phyloP scores from a whole-genome alignment of 768 basidiomycete species.

The Hygrocybe punicea region DNA sequence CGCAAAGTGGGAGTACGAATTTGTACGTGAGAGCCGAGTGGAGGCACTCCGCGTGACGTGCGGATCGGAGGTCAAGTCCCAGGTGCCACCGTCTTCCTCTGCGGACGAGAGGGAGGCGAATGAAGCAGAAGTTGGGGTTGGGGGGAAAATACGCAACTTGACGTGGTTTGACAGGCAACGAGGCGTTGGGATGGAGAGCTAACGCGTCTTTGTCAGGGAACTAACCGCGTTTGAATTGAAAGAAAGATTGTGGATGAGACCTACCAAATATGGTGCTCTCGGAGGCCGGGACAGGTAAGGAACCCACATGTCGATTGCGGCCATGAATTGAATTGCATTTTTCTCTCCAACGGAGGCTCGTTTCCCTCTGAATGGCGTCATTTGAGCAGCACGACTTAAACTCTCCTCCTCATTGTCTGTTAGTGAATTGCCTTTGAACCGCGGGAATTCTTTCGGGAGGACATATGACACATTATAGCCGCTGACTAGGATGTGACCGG shows the following conservation, averaged over 20 bases:
- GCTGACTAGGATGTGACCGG: constrained; percentile 72
- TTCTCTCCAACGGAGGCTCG: constrained; percentile 59
- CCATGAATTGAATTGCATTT: constrained; percentile 70
- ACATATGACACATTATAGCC: constrained; percentile 76
- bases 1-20: constrained; percentile 67
- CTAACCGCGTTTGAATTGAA: neutral
- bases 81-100: constrained; percentile 63
- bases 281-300: constrained; percentile 68
- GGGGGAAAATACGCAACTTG: constrained; percentile 70
- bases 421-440: constrained; percentile 15
- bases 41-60: constrained; percentile 58
- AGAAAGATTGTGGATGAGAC: constrained; percentile 17
- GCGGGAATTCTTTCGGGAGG: constrained; percentile 62
- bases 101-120: constrained; percentile 73
- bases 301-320: constrained; percentile 71
- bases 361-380: constrained; percentile 37
- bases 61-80: constrained; percentile 78
- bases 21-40: constrained; percentile 48
- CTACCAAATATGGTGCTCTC: constrained; percentile 68
- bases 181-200: constrained; percentile 77
- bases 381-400: constrained; percentile 9
- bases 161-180: constrained; percentile 76
- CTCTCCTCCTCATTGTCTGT: constrained; percentile 31
- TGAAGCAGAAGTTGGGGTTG: constrained; percentile 50
- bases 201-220: neutral